phyloP scores from a whole-genome alignment of 106 monocot genomes.

The Xerophyta viscosa region DNA sequence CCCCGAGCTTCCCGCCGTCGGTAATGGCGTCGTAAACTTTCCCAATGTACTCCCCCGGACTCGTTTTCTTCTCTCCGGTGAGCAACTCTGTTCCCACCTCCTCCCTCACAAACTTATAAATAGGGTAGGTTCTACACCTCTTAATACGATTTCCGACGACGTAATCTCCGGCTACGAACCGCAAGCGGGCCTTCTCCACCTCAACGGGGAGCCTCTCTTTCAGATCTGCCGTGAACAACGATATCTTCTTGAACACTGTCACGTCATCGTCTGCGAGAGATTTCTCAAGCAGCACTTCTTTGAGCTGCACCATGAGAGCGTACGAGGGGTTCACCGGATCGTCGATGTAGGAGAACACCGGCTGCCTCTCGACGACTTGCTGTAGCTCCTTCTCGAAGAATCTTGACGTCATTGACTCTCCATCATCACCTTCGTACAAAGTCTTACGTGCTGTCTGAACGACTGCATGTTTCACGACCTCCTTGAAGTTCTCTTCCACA shows the following conservation, averaged over 20 bases:
- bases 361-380: constrained; percentile 22
- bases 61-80: constrained; percentile 23
- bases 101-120: constrained; percentile 11
- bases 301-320: constrained; percentile 28
- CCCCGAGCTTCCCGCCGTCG: constrained; percentile 17
- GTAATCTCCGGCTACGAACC: not conserved
- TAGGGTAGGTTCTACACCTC: not conserved
- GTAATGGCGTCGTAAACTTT: constrained; percentile 17
- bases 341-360: constrained; percentile 34
- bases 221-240: not conserved
- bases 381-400: constrained; percentile 44
- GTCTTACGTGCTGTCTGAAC: constrained; percentile 24
- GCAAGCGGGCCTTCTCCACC: not conserved
- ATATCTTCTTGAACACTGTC: constrained; percentile 14
- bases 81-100: constrained; percentile 21
- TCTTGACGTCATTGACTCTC: constrained; percentile 26
- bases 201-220: not conserved
- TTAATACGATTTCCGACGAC: not conserved
- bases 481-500: constrained; percentile 36
- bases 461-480: constrained; percentile 27
- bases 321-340: constrained; percentile 26
- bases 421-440: constrained; percentile 13
- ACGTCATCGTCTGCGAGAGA: not conserved
- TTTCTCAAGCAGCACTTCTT: constrained; percentile 25
- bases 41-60: constrained; percentile 13